Evolutionary conservation across 2,329 filamentous ascomycete genomes (phyloP), one percentile per base, ranked within the genome.

Genomic region (Lachnellula cervina): DNA sequence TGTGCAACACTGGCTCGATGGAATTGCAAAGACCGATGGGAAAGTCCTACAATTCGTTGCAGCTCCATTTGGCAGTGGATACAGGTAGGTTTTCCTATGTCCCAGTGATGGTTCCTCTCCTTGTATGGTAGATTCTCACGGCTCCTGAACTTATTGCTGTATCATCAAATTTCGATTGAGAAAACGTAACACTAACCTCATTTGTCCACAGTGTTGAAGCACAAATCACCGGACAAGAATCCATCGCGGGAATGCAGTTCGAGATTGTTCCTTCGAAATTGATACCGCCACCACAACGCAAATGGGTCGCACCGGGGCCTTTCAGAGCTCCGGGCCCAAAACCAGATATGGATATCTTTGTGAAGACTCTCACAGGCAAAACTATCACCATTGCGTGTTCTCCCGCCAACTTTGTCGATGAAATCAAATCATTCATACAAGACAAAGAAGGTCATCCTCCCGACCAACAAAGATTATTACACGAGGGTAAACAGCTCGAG

Each of bases 281-380:
- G 13, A 38, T 38, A 4, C 35, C 13, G 35, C 35, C n/a, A 38
- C 35, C 35, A 38, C 13, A 3, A 38, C 14, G 4, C 19, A 6
- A n/a, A 43, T 16, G 25, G 25, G 25, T 7, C 25, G 6, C 7
- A 3, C 35, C 35, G 5, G 16, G 7, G 35, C 35, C 5, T 2
- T 14, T n/a, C 35, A n/a, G 35, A 14, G 13, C n/a, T n/a, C 35
- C 4, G 5, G 59, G 55, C 9, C 48, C 58, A 13, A 37, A 48
- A 42, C 16, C 21, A 49, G n/a, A 32, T 28, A 46, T 34, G 42
- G 17, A 50, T 25, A 59, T 59, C 86, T 96, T 96, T 87, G 91
- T 97, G 80, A 96, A 96, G 87, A 96, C 91, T 84, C 89, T 96
- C 74, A 96, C 90, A 83, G 91, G 92, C 81, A 96, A 96, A 88